Conservation (phyloP, 2,329 filamentous ascomycete genomes). For the Sclerotinia subarctica region DNA sequence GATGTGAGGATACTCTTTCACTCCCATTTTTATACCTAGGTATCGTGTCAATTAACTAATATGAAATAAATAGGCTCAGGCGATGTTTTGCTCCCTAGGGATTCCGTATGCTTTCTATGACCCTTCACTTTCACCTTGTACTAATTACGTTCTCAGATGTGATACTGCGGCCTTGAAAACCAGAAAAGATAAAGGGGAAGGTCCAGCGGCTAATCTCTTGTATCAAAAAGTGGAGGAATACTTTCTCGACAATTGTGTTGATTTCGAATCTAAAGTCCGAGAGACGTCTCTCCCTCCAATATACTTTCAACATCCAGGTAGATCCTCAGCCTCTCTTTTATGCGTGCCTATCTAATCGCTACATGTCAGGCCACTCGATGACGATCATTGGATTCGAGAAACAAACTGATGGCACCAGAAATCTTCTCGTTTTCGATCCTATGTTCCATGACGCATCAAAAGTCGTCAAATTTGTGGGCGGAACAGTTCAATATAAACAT, state of each 20-base stretch:
- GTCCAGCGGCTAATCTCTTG: slow-evolving; percentile 45
- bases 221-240: slow-evolving; percentile 69
- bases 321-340: slow-evolving; percentile 20
- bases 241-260: slow-evolving; percentile 57
- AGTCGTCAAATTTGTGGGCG: slow-evolving; percentile 58
- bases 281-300: slow-evolving; percentile 74
- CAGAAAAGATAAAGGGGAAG: slow-evolving; percentile 38
- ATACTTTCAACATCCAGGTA: slow-evolving; percentile 82
- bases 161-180: slow-evolving; percentile 59
- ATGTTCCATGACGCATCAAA: slow-evolving; percentile 68
- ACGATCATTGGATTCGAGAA: slow-evolving; percentile 84
- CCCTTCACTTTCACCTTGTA: background rate
- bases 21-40: background rate
- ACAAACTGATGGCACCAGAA: slow-evolving; percentile 57
- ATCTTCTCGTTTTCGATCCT: slow-evolving; percentile 85
- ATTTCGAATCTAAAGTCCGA: slow-evolving; percentile 59
- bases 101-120: slow-evolving; percentile 53
- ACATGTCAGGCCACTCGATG: slow-evolving; percentile 73
- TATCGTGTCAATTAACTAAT: background rate
- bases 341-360: slow-evolving; percentile 11
- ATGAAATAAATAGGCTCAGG: slow-evolving; percentile 59
- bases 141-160: slow-evolving; percentile 46
- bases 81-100: slow-evolving; percentile 66
- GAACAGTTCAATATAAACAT: slow-evolving; percentile 45
- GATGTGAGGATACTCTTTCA: slow-evolving; percentile 54